These are phyloP conservation scores for Pseudoscleropodium purum DNA, from an alignment of 225 moss, liverwort and hornwort genomes.

Conservation along the genomic window DNA sequence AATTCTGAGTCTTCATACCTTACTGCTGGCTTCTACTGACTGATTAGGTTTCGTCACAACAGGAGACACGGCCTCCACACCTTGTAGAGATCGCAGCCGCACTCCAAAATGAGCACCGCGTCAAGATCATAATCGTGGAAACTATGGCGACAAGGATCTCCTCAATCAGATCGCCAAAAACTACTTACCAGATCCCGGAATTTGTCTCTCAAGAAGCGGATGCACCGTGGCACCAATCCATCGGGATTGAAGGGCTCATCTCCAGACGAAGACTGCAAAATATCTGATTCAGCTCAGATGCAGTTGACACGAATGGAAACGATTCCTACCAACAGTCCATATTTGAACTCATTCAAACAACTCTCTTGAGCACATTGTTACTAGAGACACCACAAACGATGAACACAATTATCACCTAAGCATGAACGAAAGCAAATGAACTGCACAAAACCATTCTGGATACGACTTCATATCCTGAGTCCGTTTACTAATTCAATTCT, in stretches of 20 bases:
- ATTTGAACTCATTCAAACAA: not conserved
- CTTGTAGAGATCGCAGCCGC: not conserved
- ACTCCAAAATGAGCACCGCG: not conserved
- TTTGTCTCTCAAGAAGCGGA: constrained; percentile 88
- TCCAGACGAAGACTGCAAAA: constrained; percentile 56
- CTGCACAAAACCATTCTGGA: not conserved
- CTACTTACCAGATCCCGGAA: constrained; percentile 80
- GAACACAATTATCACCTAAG: not conserved
- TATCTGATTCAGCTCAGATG: not conserved
- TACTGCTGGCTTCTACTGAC: not conserved
- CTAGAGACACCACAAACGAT: not conserved
- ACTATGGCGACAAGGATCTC: not conserved
- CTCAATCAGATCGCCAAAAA: not conserved
- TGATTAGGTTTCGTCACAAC: not conserved
- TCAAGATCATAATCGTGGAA: not conserved
- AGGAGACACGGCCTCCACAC: not conserved
- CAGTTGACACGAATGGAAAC: not conserved
- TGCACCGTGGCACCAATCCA: constrained; percentile 82
- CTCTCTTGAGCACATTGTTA: not conserved
- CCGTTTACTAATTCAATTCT: not conserved
- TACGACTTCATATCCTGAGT: not conserved
- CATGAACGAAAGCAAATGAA: not conserved
- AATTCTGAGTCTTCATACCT: not conserved
- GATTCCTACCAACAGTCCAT: not conserved
- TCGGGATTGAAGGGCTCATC: constrained; percentile 77